A percentile compares a stretch with the other conserved stretches of the same genome.
Evolutionary conservation across 2,329 filamentous ascomycete species (phyloP).

Genomic region (Emmonsia crescens): DNA sequence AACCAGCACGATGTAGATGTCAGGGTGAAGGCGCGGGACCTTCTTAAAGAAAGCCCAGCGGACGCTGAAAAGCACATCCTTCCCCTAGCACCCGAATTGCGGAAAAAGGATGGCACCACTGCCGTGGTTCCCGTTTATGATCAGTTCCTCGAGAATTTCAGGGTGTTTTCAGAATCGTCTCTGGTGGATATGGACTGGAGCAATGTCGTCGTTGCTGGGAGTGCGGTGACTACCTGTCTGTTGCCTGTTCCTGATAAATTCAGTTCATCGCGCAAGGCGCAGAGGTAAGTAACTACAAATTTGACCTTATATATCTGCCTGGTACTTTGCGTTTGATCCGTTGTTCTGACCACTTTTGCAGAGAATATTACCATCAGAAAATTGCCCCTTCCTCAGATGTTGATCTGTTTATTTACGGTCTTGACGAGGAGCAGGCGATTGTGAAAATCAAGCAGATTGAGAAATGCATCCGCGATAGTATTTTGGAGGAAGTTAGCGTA

Average conservation of each 20-base stretch:
- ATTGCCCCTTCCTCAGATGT: slow-evolving; percentile 77
- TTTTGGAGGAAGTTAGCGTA: slow-evolving; percentile 65
- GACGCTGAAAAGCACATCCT: slow-evolving; percentile 21
- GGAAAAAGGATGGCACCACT: slow-evolving; percentile 49
- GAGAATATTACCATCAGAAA: slow-evolving; percentile 70
- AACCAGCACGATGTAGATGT: slow-evolving; percentile 10
- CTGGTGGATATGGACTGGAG: slow-evolving; percentile 67
- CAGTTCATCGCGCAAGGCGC: slow-evolving; percentile 21
- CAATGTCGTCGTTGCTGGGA: slow-evolving; percentile 73
- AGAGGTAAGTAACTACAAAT: slow-evolving; percentile 5
- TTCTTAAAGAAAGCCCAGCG: slow-evolving; percentile 14
- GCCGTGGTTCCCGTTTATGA: slow-evolving; percentile 57
- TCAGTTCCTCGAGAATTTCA: slow-evolving; percentile 70
- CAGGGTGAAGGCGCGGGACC: slow-evolving; percentile 16
- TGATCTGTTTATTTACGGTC: slow-evolving; percentile 72
- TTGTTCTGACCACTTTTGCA: slow-evolving; percentile 17
- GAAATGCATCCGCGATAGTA: slow-evolving; percentile 58
- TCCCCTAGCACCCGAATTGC: slow-evolving; percentile 34
- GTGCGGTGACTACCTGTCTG: slow-evolving; percentile 67
- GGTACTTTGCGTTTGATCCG: neutral
- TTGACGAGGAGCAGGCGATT: slow-evolving; percentile 64
- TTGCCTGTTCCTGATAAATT: slow-evolving; percentile 57
- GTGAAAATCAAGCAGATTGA: slow-evolving; percentile 82
- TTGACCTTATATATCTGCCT: neutral
- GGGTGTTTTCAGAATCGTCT: slow-evolving; percentile 68